These are phyloP conservation scores for Solanum bukasovii DNA, from an alignment of 257 asterid genomes.

Conservation along the genomic window DNA sequence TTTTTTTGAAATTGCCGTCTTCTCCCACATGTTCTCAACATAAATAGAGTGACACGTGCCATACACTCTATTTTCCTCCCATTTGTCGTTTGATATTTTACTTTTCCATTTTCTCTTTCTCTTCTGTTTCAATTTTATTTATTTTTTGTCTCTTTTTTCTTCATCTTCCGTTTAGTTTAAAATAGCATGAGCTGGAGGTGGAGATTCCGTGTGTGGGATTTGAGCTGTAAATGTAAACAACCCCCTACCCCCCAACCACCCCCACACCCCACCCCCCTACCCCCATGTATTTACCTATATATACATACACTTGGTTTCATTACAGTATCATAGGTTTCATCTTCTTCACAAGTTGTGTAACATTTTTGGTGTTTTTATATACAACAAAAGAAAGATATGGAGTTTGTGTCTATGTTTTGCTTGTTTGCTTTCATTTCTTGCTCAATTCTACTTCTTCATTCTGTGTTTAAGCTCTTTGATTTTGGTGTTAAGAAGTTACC, in stretches of 20 bases:
- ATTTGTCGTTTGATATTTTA: not conserved
- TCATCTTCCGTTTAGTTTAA: not conserved
- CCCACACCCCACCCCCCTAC: not conserved
- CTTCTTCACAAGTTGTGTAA: not conserved
- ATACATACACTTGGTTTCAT: conserved; percentile 14
- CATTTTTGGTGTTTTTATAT: not conserved
- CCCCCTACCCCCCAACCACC: not conserved
- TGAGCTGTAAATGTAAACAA: conserved; percentile 51
- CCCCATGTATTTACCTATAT: conserved; percentile 17
- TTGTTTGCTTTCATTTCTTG: conserved; percentile 2
- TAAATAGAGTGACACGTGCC: not conserved
- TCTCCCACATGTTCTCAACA: not conserved
- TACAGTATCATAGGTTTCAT: not conserved
- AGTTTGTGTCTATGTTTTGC: conserved; percentile 12
- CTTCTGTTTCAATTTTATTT: not conserved
- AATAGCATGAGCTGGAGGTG: conserved; percentile 49
- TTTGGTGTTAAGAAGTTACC: conserved; percentile 26
- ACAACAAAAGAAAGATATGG: conserved; percentile 21
- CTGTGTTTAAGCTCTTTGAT: conserved; percentile 16
- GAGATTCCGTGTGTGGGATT: conserved; percentile 56
- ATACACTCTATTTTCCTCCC: not conserved
- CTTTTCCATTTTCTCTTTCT: not conserved
- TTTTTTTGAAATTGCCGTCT: not conserved
- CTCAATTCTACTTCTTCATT: conserved; percentile 1
- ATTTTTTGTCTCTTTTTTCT: not conserved